Conservation (phyloP, 441 rosid species). For the Populus hybrid region DNA sequence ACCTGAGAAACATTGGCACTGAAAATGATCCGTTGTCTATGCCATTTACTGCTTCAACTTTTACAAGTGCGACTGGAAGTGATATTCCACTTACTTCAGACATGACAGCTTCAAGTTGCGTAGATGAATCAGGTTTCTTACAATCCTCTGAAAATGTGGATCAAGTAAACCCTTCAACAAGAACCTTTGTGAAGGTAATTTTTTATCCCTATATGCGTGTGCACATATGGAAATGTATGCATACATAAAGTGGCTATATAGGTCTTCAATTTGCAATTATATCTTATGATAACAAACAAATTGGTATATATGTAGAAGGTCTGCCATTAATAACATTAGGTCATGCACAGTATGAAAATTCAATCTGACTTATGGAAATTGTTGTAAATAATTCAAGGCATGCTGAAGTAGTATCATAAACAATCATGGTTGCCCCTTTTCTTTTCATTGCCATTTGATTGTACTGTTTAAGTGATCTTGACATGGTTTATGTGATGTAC, state of each 20-base stretch:
- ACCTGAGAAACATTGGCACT: constrained; percentile 28
- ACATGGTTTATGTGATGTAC: neutral
- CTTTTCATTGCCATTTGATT: neutral
- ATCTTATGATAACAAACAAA: neutral
- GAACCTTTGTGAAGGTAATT: constrained; percentile 49
- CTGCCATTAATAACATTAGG: neutral
- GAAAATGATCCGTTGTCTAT: constrained; percentile 32
- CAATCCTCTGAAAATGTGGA: constrained; percentile 38
- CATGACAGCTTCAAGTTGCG: constrained; percentile 32
- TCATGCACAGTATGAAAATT: no score
- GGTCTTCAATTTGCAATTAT: neutral
- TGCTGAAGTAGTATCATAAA: no score
- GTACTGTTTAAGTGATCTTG: neutral
- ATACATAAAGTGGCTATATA: neutral
- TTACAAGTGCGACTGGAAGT: constrained; percentile 24
- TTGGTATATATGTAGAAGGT: neutral
- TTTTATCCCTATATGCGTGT: neutral
- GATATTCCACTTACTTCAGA: constrained; percentile 36
- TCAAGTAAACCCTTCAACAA: constrained; percentile 29
- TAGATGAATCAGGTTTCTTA: constrained; percentile 41
- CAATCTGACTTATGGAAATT: no score
- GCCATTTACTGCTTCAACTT: constrained; percentile 34
- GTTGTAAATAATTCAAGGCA: no score
- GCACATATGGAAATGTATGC: neutral
- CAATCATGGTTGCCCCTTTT: neutral